A percentile compares a stretch with the other conserved stretches of the same genome.
Evolutionary conservation across 495 filamentous ascomycete genomes (phyloP).

Genomic region (Glarea lozoyensis): DNA sequence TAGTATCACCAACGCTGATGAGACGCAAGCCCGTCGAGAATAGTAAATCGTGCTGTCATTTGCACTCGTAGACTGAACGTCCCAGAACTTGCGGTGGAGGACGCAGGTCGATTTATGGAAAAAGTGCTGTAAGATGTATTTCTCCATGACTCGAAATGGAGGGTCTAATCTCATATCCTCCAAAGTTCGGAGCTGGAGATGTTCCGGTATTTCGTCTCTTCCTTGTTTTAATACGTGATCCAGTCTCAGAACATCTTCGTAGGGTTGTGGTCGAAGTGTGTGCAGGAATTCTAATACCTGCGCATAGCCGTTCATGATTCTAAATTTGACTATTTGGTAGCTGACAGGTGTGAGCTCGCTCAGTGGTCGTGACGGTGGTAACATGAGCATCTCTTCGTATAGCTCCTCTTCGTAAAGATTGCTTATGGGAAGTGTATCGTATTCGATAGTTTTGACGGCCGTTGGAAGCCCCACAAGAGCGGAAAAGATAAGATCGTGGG

Average conservation of each 20-base stretch:
- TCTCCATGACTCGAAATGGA: slow-evolving; percentile 43
- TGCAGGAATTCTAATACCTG: slow-evolving; percentile 19
- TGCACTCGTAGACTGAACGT: slow-evolving; percentile 47
- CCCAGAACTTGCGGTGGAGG: slow-evolving; percentile 50
- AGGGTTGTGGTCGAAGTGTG: slow-evolving; percentile 26
- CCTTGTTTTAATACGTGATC: slow-evolving; percentile 35
- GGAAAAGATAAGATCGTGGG: slow-evolving; percentile 17
- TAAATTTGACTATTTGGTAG: slow-evolving; percentile 24
- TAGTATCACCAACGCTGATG: slow-evolving; percentile 56
- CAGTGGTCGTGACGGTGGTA: slow-evolving; percentile 22
- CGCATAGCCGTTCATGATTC: slow-evolving; percentile 15
- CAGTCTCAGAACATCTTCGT: slow-evolving; percentile 58
- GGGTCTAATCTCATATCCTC: slow-evolving; percentile 15
- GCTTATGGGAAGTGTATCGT: slow-evolving; percentile 19
- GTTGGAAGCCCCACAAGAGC: slow-evolving; percentile 13
- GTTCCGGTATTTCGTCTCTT: slow-evolving; percentile 9
- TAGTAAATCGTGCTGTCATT: slow-evolving; percentile 52
- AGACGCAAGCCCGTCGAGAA: slow-evolving; percentile 58
- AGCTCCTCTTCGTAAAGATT: slow-evolving; percentile 27
- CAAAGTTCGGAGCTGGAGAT: slow-evolving; percentile 10
- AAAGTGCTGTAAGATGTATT: slow-evolving; percentile 58
- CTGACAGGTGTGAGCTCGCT: slow-evolving; percentile 23
- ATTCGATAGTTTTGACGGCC: slow-evolving; percentile 12
- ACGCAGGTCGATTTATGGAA: slow-evolving; percentile 66
- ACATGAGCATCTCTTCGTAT: slow-evolving; percentile 15